Base-by-base conservation (phyloP, 2,329 filamentous ascomycete genomes). In the Aphanoascus verrucosus region DNA sequence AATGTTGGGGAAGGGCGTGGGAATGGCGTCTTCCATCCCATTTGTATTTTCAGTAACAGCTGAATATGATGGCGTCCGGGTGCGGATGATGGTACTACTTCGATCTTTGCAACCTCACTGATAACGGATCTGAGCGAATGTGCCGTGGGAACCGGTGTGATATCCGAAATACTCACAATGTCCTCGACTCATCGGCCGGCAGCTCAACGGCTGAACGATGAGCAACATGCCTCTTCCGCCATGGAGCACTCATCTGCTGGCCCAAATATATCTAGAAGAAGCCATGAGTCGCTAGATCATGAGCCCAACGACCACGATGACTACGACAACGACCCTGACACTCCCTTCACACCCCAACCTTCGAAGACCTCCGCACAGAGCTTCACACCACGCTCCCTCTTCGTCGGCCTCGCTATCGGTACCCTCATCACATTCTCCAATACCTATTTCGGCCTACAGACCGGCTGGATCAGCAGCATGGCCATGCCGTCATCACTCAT, bases 381-480 rank as follows among this genome's bases (percentile, higher is more conserved):
- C 72, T 96, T 98, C 71, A 97, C 93, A 0, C 55, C 84, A 23
- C 84, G 93, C 53, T 88, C 88, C 49, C 77, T 97, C 38, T 65
- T 82, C 4, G 88, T 87, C 28, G 93, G 93, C 14, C 75, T 94
- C 5, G 73, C 80, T 2, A 93, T 98, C 58, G 93, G 93, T 40
- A 81, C 93, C 3, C 76, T 97, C 53, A 95, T 97, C 64, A 93
- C 87, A 65, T 95, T 95, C 67, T 94, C 88, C 50, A 98, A 98
- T 67, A 96, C 94, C 76, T 98, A 97, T 69, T 98, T 98, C 67
- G 93, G 93, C n/a, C 76, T 98, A 32, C 93, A 97, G 72, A 94
- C 88, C 28, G 83, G 83, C 59, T 86, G 83, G 83, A 80, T 87
- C 37, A 81, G 84, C 63, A 87, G 88, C 60, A 97, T 98, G 93